Conservation (phyloP, 768 basidiomycete species). For the Lactarius psammicola region DNA sequence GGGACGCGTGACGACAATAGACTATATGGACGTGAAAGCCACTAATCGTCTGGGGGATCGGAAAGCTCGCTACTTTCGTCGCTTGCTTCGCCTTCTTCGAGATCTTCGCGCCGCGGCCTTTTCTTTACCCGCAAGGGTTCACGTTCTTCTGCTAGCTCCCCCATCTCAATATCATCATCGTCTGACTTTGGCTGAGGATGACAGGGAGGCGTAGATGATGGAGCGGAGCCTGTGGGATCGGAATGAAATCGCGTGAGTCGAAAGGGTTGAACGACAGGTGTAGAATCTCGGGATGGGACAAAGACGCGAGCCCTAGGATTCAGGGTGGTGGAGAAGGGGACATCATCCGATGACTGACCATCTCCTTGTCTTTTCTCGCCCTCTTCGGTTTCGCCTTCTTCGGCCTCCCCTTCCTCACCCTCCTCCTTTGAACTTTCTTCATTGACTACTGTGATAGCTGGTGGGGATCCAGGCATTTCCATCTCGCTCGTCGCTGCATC, state of each 20-base stretch:
- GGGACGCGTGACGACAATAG: conserved; percentile 13
- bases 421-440: conserved; percentile 31
- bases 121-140: conserved; percentile 50
- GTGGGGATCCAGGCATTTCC: conserved; percentile 44
- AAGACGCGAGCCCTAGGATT: conserved; percentile 38
- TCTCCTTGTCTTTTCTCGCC: conserved; percentile 41
- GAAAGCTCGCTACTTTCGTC: conserved; percentile 76
- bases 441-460: conserved; percentile 47
- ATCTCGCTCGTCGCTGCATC: conserved; percentile 28
- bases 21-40: conserved; percentile 1
- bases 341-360: conserved; percentile 35
- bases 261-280: conserved; percentile 15
- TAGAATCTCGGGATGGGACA: conserved; percentile 34
- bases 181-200: conserved; percentile 30
- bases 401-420: conserved; percentile 40
- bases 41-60: conserved; percentile 61
- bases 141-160: conserved; percentile 78
- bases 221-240: conserved; percentile 21
- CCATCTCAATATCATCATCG: conserved; percentile 89
- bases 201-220: conserved; percentile 27
- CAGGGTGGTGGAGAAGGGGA: conserved; percentile 33
- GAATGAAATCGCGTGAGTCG: conserved; percentile 7
- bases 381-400: conserved; percentile 46
- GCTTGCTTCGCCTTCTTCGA: conserved; percentile 86
- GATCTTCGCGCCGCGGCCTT: conserved; percentile 58